Evolutionary conservation across 169 alveolate species (phyloP).

Genomic region (Theileria orientalis): DNA sequence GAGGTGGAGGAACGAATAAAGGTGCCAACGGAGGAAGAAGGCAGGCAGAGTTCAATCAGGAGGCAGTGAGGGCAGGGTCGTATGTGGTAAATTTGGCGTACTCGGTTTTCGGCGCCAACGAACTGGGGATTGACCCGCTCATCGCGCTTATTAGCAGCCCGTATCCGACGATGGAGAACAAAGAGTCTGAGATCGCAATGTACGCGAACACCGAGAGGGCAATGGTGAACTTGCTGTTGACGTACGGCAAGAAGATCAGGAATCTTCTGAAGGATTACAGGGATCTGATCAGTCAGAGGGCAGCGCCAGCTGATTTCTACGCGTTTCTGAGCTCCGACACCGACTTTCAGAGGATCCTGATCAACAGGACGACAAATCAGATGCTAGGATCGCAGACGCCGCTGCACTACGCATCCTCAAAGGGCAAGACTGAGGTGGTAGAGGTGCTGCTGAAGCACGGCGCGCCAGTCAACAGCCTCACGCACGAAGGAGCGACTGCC

Average conservation of each 20-base stretch:
- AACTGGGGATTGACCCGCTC: slow-evolving; percentile 72
- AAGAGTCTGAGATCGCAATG: background rate
- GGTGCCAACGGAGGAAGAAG: no score
- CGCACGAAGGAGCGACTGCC: slow-evolving; percentile 86
- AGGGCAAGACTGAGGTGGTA: slow-evolving; percentile 78
- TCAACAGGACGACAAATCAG: slow-evolving; percentile 74
- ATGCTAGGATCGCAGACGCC: slow-evolving; percentile 79
- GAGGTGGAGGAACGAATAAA: background rate
- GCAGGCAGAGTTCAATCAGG: no score
- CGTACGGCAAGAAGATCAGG: slow-evolving; percentile 22
- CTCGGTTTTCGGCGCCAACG: slow-evolving; percentile 45
- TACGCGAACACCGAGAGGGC: slow-evolving; percentile 20
- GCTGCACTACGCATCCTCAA: slow-evolving; percentile 83
- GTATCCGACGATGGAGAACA: background rate
- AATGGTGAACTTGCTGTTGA: slow-evolving; percentile 20
- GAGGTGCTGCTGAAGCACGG: slow-evolving; percentile 80
- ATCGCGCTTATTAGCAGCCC: slow-evolving; percentile 69
- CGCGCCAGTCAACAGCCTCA: slow-evolving; percentile 66
- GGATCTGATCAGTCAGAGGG: background rate
- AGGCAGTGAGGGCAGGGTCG: background rate
- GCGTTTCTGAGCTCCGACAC: slow-evolving; percentile 23
- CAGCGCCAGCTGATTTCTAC: background rate
- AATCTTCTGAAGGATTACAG: slow-evolving; percentile 5
- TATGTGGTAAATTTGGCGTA: background rate
- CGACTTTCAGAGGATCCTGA: slow-evolving; percentile 36